Conservation (phyloP, 345 rosid species). For the Cardamine resedifolia region DNA sequence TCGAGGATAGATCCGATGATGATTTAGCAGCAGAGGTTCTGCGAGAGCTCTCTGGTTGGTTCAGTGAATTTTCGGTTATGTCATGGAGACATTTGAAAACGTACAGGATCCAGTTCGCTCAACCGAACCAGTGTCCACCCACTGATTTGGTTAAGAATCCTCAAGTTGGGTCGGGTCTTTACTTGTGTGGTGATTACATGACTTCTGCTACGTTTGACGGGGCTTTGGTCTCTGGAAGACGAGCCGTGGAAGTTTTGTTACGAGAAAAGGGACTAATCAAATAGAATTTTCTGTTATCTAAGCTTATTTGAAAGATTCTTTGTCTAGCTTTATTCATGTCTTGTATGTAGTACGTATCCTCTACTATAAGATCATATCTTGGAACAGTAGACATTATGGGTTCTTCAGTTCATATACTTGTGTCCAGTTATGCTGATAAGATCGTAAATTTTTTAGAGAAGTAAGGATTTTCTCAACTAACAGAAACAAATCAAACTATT, state of each 20-base stretch:
- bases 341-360: background rate
- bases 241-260: constrained; percentile 74
- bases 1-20: constrained; percentile 51
- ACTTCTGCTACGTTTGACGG: constrained; percentile 90
- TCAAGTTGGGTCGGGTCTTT: constrained; percentile 46
- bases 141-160: constrained; percentile 64
- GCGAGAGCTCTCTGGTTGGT: constrained; percentile 72
- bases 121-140: constrained; percentile 85
- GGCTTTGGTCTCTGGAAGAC: constrained; percentile 81
- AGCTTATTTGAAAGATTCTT: background rate
- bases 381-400: background rate
- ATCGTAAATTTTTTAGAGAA: background rate
- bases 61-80: constrained; percentile 47
- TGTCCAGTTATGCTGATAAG: background rate
- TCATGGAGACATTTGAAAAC: constrained; percentile 80
- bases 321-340: constrained; percentile 1
- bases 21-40: constrained; percentile 51
- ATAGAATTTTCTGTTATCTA: background rate
- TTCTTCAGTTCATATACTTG: background rate
- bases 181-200: constrained; percentile 71
- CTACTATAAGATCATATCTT: background rate
- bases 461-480: background rate
- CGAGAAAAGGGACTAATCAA: constrained; percentile 35
- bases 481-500: background rate
- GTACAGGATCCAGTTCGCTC: constrained; percentile 68